phyloP scores from a whole-genome alignment of 768 basidiomycete genomes.

The Agaricus blazei region DNA sequence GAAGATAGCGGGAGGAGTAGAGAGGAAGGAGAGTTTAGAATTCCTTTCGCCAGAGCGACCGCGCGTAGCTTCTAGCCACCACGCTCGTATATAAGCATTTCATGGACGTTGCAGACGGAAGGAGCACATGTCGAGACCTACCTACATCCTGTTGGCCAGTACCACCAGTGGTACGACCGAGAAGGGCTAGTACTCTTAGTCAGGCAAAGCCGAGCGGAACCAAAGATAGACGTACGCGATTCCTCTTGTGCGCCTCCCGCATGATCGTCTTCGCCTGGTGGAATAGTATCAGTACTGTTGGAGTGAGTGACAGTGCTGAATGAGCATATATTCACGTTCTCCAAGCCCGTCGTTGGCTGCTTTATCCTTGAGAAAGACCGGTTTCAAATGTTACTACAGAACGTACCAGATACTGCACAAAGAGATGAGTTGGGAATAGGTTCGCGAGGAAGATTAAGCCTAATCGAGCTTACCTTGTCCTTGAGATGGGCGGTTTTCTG shows the following conservation, averaged over 20 bases:
- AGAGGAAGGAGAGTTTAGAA: constrained; percentile 14
- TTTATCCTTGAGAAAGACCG: background rate
- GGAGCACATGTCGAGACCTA: background rate
- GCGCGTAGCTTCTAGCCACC: background rate
- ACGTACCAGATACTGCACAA: background rate
- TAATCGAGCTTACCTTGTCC: background rate
- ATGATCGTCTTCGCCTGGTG: background rate
- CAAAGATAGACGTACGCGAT: constrained; percentile 5
- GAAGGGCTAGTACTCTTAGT: background rate
- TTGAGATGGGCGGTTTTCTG: background rate
- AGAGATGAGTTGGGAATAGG: constrained; percentile 1
- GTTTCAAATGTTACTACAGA: background rate
- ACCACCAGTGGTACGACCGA: background rate
- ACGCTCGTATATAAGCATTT: background rate
- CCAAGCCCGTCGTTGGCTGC: background rate
- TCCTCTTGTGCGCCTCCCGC: background rate
- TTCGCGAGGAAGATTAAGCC: constrained; percentile 7
- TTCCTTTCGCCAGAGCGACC: background rate
- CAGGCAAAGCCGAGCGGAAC: background rate
- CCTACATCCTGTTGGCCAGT: background rate
- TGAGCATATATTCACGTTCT: background rate
- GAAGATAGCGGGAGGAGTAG: constrained; percentile 18
- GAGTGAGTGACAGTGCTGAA: background rate
- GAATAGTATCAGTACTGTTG: background rate
- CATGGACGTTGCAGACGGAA: background rate